A percentile compares a stretch with the other conserved stretches of the same genome.
Evolutionary conservation across 176 grass and related monocot genomes (phyloP).

Genomic region (Miscanthus lutarioriparius): DNA sequence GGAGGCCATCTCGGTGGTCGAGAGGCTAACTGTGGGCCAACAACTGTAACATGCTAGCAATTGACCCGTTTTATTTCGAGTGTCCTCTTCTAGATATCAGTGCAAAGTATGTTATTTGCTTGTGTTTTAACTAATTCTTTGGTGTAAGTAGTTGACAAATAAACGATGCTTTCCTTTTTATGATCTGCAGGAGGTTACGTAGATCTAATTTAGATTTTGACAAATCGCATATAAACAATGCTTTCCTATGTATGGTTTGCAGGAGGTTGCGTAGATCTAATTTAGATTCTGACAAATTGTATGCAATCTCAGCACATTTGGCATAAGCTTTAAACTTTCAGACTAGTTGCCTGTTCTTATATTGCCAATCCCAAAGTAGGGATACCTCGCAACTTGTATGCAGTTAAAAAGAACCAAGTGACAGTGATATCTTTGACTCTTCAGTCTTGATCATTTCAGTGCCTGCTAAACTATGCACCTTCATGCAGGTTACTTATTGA

Average conservation of each 20-base stretch:
- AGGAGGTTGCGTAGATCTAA: background rate
- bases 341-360: background rate
- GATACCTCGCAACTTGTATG: background rate
- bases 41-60: conserved; percentile 20
- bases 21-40: no score
- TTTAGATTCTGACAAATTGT: conserved; percentile 14
- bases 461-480: background rate
- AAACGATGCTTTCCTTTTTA: conserved; percentile 1
- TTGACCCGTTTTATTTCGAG: conserved; percentile 2
- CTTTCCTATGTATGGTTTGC: background rate
- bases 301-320: background rate
- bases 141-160: conserved; percentile 11
- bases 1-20: no score
- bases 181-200: background rate
- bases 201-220: conserved; percentile 23
- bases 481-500: conserved; percentile 1
- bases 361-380: background rate
- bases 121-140: background rate
- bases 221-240: background rate
- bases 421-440: conserved; percentile 14
- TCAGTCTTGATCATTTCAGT: conserved; percentile 11
- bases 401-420: conserved; percentile 2
- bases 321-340: background rate
- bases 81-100: background rate
- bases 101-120: background rate